A percentile compares a stretch with the other conserved stretches of the same genome.
Conservation (phyloP, 23 red algal genomes). For the Cyanidiococcus yangmingshanensis region DNA sequence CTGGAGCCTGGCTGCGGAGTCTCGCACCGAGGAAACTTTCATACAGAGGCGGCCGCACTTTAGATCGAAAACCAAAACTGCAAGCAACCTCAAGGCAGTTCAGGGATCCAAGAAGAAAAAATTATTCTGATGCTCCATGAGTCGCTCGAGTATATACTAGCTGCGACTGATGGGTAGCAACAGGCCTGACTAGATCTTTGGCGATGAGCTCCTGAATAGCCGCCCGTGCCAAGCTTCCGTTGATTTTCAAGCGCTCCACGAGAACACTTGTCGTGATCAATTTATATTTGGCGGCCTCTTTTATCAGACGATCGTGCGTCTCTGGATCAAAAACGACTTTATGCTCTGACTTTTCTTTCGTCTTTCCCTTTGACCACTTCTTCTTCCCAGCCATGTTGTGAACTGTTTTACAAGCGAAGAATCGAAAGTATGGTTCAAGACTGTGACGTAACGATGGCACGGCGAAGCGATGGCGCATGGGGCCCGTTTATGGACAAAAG, state of each 20-base stretch:
- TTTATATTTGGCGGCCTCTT: slow-evolving; percentile 97
- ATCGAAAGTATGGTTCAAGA: too few relatives aligned
- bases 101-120: too few relatives aligned
- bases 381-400: slow-evolving; percentile 23
- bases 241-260: slow-evolving; percentile 90
- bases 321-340: slow-evolving; percentile 91
- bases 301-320: slow-evolving; percentile 88
- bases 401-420: too few relatives aligned
- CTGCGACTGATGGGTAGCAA: slow-evolving; percentile 65
- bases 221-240: slow-evolving; percentile 82
- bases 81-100: too few relatives aligned
- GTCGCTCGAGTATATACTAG: slow-evolving; percentile 85
- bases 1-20: too few relatives aligned
- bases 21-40: too few relatives aligned
- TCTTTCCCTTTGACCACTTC: slow-evolving; percentile 99
- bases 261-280: slow-evolving; percentile 89
- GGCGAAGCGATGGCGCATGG: not conserved
- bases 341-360: slow-evolving; percentile 96
- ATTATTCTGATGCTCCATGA: not conserved
- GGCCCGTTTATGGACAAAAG: not conserved
- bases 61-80: too few relatives aligned
- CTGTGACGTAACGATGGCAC: too few relatives aligned
- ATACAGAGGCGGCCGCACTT: too few relatives aligned
- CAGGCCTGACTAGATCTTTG: slow-evolving; percentile 78
- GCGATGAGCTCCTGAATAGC: slow-evolving; percentile 96